Conservation (phyloP, 164 flowering plant genomes). For the Vitis vinifera region ASM3070453v1 NC_081821.1:11289001-11289500, state of each 20-base stretch:
- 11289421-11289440: constrained; percentile 54
- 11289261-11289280: neutral
- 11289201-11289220: constrained; percentile 91
- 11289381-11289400: constrained; percentile 26
- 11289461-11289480: constrained; percentile 26
- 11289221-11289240: constrained; percentile 60
- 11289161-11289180: constrained; percentile 94
- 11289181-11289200: constrained; percentile 97
- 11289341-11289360: neutral
- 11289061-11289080: neutral
- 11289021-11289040: neutral
- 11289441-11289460: constrained; percentile 28
- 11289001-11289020: neutral
- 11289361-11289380: constrained; percentile 1
- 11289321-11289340: neutral
- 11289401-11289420: constrained; percentile 45
- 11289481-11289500: constrained; percentile 57
- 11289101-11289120: constrained; percentile 23
- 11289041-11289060: neutral
- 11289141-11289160: constrained; percentile 99
- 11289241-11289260: constrained; percentile 42
- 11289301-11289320: too few relatives aligned
- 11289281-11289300: too few relatives aligned
- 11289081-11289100: too few relatives aligned
- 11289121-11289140: constrained; percentile 99